phyloP scores from a whole-genome alignment of 129 eudicot species.

The Chrysanthemum lavandulifolium region DNA sequence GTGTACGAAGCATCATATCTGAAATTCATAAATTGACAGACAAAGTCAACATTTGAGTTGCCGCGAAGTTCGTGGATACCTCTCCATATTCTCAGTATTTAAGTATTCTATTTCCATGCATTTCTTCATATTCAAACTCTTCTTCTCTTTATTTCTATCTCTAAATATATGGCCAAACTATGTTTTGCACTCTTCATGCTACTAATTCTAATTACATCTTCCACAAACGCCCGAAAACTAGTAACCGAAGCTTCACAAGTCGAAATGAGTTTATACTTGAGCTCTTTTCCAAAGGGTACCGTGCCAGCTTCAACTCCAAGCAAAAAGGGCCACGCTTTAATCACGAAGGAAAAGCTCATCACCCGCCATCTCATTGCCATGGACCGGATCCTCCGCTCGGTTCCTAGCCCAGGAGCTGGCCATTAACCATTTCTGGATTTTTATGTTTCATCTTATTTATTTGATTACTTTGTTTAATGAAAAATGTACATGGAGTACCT shows the following conservation, averaged over 20 bases:
- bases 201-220: slow-evolving; percentile 14
- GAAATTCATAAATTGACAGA: slow-evolving; percentile 10
- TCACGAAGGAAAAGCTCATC: slow-evolving; percentile 46
- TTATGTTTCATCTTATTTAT: background rate
- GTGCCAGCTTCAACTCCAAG: slow-evolving; percentile 63
- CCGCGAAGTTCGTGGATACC: slow-evolving; percentile 36
- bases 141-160: slow-evolving; percentile 1
- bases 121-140: background rate
- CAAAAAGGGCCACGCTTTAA: slow-evolving; percentile 52
- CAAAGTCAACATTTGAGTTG: slow-evolving; percentile 37
- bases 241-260: slow-evolving; percentile 14
- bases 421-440: slow-evolving; percentile 28
- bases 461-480: slow-evolving; percentile 18
- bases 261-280: slow-evolving; percentile 34
- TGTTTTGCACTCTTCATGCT: slow-evolving; percentile 13
- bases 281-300: slow-evolving; percentile 66
- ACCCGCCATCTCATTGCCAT: slow-evolving; percentile 63
- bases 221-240: slow-evolving; percentile 29
- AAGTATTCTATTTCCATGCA: background rate
- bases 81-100: slow-evolving; percentile 4
- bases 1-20: too few relatives aligned
- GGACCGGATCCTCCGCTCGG: slow-evolving; percentile 75
- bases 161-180: slow-evolving; percentile 16
- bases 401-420: slow-evolving; percentile 89
- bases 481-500: slow-evolving; percentile 2